phyloP scores from a whole-genome alignment of 2,329 filamentous ascomycete species.

The Cryphonectria nitschkei region DNA sequence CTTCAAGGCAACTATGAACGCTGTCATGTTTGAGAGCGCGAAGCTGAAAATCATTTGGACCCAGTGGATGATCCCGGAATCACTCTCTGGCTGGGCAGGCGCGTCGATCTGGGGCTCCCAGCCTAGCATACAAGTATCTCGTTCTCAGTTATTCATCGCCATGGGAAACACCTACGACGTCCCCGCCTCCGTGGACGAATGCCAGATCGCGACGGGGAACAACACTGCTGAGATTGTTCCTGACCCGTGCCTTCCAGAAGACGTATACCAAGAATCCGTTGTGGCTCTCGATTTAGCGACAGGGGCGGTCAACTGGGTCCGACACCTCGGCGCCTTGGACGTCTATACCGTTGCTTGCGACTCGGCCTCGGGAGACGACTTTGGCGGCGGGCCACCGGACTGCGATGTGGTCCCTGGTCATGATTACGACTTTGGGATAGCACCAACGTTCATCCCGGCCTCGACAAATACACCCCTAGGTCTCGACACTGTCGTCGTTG shows the following conservation, averaged over 20 bases:
- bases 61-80: slow-evolving; percentile 29
- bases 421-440: no score
- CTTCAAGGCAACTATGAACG: slow-evolving; percentile 34
- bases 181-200: slow-evolving; percentile 32
- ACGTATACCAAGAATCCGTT: slow-evolving; percentile 37
- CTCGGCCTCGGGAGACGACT: no score
- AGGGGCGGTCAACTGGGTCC: slow-evolving; percentile 36
- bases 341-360: slow-evolving; percentile 30
- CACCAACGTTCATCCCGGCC: slow-evolving; percentile 35
- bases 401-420: no score
- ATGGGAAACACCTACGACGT: slow-evolving; percentile 39
- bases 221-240: slow-evolving; percentile 9
- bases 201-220: slow-evolving; percentile 30
- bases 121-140: slow-evolving; percentile 36
- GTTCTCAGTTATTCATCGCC: slow-evolving; percentile 37
- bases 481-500: slow-evolving; percentile 36
- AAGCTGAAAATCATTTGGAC: slow-evolving; percentile 34
- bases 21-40: slow-evolving; percentile 30
- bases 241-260: slow-evolving; percentile 31
- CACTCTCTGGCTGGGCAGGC: slow-evolving; percentile 34
- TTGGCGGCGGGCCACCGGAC: no score
- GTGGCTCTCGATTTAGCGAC: slow-evolving; percentile 34
- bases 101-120: slow-evolving; percentile 38
- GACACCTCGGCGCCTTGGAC: slow-evolving; percentile 32
- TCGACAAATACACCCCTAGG: slow-evolving; percentile 24